A percentile compares a stretch with the other conserved stretches of the same genome.
phyloP scores from a whole-genome alignment of 805 yeast genomes.

The Suhomyces canberraensis region DNA sequence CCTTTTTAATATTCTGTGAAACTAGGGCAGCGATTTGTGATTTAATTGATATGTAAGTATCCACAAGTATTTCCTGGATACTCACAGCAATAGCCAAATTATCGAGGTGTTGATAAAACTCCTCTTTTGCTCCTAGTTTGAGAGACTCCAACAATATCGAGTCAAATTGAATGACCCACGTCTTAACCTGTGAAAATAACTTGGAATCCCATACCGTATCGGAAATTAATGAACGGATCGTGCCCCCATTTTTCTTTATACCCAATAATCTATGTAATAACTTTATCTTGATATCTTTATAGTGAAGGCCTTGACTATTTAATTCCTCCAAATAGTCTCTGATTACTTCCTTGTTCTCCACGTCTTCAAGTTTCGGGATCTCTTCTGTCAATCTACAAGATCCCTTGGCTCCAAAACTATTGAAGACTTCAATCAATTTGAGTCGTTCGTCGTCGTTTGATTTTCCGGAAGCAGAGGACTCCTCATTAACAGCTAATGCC shows the following conservation, averaged over 20 bases:
- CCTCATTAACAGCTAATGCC: conserved; percentile 14
- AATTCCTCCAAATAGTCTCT: conserved; percentile 11
- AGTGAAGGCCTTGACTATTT: conserved; percentile 12
- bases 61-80: conserved; percentile 46
- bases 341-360: conserved; percentile 14
- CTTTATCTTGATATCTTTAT: conserved; percentile 20
- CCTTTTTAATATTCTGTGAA: conserved; percentile 17
- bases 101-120: neutral
- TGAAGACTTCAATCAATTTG: conserved; percentile 35
- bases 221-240: conserved; percentile 17
- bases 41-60: conserved; percentile 35
- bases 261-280: conserved; percentile 26
- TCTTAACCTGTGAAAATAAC: conserved; percentile 30
- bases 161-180: conserved; percentile 36
- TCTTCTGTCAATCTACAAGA: conserved; percentile 3
- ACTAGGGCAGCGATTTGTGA: conserved; percentile 19
- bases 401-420: conserved; percentile 21
- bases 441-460: conserved; percentile 27
- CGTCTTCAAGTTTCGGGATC: conserved; percentile 7
- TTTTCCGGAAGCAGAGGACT: conserved; percentile 6
- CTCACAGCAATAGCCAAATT: conserved; percentile 31
- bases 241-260: neutral
- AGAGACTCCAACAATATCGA: conserved; percentile 11
- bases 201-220: conserved; percentile 39
- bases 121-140: neutral